Evolutionary conservation across 2,329 filamentous ascomycete species (phyloP).

Genomic region (Pseudodiploospora longispora): DNA sequence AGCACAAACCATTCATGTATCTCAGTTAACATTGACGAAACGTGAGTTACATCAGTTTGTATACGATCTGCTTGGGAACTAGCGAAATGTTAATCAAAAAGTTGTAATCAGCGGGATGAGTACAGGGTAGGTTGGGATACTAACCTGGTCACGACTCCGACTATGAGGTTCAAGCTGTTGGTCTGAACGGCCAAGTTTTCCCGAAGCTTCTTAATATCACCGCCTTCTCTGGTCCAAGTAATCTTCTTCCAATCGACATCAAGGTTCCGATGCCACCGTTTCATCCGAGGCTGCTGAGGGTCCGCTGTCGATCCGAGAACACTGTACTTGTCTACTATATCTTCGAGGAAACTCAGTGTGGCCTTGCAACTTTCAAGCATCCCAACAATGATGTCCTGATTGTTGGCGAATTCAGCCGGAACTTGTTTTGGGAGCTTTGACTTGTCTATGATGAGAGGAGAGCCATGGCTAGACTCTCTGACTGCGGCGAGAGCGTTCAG

Average conservation of each 20-base stretch:
- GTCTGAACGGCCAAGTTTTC: conserved; percentile 3
- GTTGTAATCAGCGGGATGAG: too few relatives aligned
- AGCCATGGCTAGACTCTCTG: not conserved
- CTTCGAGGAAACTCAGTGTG: too few relatives aligned
- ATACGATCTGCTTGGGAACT: too few relatives aligned
- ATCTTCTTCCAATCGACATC: conserved; percentile 7
- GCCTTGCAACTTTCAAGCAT: conserved; percentile 6
- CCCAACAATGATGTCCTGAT: conserved; percentile 5
- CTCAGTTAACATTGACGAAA: too few relatives aligned
- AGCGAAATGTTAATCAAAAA: too few relatives aligned
- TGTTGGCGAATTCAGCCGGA: conserved; percentile 1
- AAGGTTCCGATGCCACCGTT: conserved; percentile 4
- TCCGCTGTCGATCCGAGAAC: not conserved
- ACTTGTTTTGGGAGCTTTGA: conserved; percentile 1
- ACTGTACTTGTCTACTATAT: conserved; percentile 1
- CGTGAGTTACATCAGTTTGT: too few relatives aligned
- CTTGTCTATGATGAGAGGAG: not conserved
- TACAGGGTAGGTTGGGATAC: too few relatives aligned
- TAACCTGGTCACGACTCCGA: too few relatives aligned
- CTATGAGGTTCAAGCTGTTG: too few relatives aligned
- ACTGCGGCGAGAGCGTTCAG: conserved; percentile 5
- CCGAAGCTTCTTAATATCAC: conserved; percentile 1
- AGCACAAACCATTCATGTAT: too few relatives aligned
- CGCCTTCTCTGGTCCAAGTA: conserved; percentile 8
- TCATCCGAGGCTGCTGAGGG: not conserved